phyloP scores from a whole-genome alignment of 2,329 filamentous ascomycete genomes.

The Trichophyton rubrum region DNA sequence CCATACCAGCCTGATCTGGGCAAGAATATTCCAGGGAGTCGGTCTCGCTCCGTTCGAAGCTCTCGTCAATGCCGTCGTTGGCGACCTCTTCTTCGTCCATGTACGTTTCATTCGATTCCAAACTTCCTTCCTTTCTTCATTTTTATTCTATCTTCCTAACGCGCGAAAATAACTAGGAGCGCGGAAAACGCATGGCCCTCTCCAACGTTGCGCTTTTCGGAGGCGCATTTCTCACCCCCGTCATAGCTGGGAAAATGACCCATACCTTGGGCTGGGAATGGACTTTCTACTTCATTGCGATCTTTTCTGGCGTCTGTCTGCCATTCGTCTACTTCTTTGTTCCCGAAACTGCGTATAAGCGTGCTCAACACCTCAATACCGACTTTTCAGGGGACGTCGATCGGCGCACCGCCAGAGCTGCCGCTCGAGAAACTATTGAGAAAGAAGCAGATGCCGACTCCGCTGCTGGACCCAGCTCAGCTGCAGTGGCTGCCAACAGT shows the following conservation, averaged over 20 bases:
- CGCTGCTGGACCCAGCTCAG: neutral
- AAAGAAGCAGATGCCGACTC: constrained; percentile 7
- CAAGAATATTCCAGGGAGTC: constrained; percentile 74
- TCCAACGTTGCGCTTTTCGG: constrained; percentile 59
- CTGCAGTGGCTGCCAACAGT: neutral
- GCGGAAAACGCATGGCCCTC: constrained; percentile 78
- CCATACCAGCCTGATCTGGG: constrained; percentile 62
- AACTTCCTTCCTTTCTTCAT: neutral
- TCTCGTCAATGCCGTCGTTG: constrained; percentile 75
- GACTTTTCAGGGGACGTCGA: constrained; percentile 42
- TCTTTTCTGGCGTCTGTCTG: constrained; percentile 61
- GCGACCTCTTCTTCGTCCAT: constrained; percentile 84
- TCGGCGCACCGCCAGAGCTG: constrained; percentile 7
- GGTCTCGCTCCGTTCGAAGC: constrained; percentile 82
- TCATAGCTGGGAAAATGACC: constrained; percentile 82
- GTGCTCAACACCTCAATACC: constrained; percentile 55
- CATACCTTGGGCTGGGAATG: constrained; percentile 65
- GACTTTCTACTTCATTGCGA: constrained; percentile 80
- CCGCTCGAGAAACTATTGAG: neutral
- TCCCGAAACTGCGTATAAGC: constrained; percentile 69
- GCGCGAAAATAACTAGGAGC: constrained; percentile 38
- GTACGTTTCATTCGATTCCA: constrained; percentile 33
- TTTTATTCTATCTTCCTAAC: neutral
- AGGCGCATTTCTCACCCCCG: constrained; percentile 65
- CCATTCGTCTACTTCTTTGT: constrained; percentile 64